phyloP scores from a whole-genome alignment of 2,329 filamentous ascomycete genomes.

The Trichophyton schoenleinii region DNA sequence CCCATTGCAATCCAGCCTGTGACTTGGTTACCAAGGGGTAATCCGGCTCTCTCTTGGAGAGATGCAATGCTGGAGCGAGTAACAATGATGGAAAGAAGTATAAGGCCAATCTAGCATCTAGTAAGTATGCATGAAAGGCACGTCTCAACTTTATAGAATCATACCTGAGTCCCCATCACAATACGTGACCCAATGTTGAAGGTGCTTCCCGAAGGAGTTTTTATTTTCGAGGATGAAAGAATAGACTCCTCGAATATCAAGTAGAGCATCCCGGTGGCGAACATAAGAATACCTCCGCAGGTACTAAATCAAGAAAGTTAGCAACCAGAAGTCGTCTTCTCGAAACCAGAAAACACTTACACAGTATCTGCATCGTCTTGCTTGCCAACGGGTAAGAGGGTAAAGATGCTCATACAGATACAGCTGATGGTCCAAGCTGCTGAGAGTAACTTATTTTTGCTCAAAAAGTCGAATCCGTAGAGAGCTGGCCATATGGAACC shows the following conservation, averaged over 20 bases:
- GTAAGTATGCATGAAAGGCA: slow-evolving; percentile 7
- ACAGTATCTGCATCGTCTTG: slow-evolving; percentile 63
- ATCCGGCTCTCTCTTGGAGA: slow-evolving; percentile 68
- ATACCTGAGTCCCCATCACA: slow-evolving; percentile 37
- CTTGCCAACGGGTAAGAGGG: slow-evolving; percentile 76
- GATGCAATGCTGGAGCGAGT: slow-evolving; percentile 78
- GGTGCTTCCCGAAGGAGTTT: slow-evolving; percentile 11
- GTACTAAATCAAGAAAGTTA: slow-evolving; percentile 39
- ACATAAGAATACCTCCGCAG: slow-evolving; percentile 66
- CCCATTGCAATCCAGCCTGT: slow-evolving; percentile 71
- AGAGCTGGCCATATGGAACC: slow-evolving; percentile 65
- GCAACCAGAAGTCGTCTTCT: background rate
- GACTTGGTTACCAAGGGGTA: slow-evolving; percentile 77
- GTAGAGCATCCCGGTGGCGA: slow-evolving; percentile 61
- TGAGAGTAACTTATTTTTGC: slow-evolving; percentile 50
- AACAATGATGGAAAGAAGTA: slow-evolving; percentile 68
- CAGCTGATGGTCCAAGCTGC: slow-evolving; percentile 66
- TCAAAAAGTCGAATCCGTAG: slow-evolving; percentile 62
- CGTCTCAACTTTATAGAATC: background rate
- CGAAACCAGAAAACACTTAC: slow-evolving; percentile 37
- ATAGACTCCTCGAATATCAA: slow-evolving; percentile 63
- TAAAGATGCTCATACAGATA: slow-evolving; percentile 77
- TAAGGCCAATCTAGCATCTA: slow-evolving; percentile 52
- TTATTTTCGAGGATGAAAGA: slow-evolving; percentile 31
- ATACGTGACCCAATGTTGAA: slow-evolving; percentile 27